Evolutionary conservation across 345 rosid genomes (phyloP), one percentile per base, ranked within the genome.

Genomic region (Gynandropsis gynandra): DNA sequence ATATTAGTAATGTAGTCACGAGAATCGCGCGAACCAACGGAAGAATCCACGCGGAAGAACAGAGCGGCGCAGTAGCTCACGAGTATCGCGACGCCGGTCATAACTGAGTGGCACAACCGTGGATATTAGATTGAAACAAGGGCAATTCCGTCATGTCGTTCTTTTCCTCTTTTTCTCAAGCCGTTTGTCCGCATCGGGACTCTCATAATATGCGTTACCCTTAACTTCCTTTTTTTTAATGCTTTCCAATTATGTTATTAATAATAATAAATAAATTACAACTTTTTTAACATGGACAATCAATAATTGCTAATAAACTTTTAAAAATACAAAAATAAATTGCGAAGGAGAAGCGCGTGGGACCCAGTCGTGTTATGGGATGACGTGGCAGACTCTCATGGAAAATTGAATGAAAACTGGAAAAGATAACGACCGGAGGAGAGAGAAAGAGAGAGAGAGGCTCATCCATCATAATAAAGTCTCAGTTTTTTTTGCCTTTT

Each of bases 301-400:
- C 54, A 52, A 58, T 47, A 59, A 59, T 59, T 16, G 65, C 56
- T 50, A 51, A 52, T 50, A 64, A 0, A 1, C 16, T 2, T 42
- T 3, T 33, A 40, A 27, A 20, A 3, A n/a, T 18, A 58, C 29
- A 4, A 40, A 37, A 8, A 41, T 32, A 42, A 34, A 18, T 21
- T n/a, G 45, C 7, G 10, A 5, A 5, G 29, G 29, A 24, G 38
- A 51, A 55, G 39, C 31, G 36, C 43, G 74, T 67, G 73, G 82
- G 73, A 11, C 77, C 80, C 54, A 49, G 40, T 41, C 66, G 42
- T 59, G 59, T 16, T 52, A 12, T 24, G 10, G 0, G 67, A 42
- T 76, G 83, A 82, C 73, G 76, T 81, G 88, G 73, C 79, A 66
- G 64, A 8, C 65, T 56, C 56, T 56, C 61, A 65, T 63, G 44